A percentile compares a stretch with the other conserved stretches of the same genome.
These are phyloP conservation scores for Lathyrus sativus DNA, from an alignment of 306 rosid species.

Conservation along the genomic window DNA sequence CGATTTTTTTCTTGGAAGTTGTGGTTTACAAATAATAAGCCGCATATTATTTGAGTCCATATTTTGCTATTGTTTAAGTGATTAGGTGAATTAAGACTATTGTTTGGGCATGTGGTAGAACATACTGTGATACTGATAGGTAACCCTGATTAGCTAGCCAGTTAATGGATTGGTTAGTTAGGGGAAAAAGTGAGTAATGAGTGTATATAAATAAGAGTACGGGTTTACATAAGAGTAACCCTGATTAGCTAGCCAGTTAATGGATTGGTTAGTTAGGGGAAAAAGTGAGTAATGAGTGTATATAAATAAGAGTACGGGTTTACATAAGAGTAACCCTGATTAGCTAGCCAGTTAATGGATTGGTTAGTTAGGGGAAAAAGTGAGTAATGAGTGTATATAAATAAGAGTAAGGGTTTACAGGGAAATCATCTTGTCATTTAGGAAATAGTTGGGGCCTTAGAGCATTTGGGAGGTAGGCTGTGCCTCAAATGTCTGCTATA, in stretches of 20 bases:
- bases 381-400: neutral
- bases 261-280: neutral
- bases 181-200: neutral
- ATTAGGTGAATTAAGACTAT: slow-evolving; percentile 13
- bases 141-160: neutral
- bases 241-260: neutral
- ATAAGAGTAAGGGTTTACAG: neutral
- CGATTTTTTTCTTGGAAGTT: slow-evolving; percentile 3
- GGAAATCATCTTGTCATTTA: neutral
- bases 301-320: neutral
- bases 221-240: neutral
- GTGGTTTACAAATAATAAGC: slow-evolving; percentile 4
- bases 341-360: neutral
- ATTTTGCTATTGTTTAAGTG: slow-evolving; percentile 10
- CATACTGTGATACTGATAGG: slow-evolving; percentile 17
- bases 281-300: neutral
- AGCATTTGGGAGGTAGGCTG: neutral
- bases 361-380: neutral
- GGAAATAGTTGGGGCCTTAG: neutral
- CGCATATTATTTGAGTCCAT: slow-evolving; percentile 5
- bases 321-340: neutral
- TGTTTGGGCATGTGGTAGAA: neutral
- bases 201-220: neutral
- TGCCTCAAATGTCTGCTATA: neutral
- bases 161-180: slow-evolving; percentile 1